A percentile compares a stretch with the other conserved stretches of the same genome.
These are phyloP conservation scores for Calocybe gambosa DNA, from an alignment of 1,284 basidiomycete genomes.

Conservation along the genomic window DNA sequence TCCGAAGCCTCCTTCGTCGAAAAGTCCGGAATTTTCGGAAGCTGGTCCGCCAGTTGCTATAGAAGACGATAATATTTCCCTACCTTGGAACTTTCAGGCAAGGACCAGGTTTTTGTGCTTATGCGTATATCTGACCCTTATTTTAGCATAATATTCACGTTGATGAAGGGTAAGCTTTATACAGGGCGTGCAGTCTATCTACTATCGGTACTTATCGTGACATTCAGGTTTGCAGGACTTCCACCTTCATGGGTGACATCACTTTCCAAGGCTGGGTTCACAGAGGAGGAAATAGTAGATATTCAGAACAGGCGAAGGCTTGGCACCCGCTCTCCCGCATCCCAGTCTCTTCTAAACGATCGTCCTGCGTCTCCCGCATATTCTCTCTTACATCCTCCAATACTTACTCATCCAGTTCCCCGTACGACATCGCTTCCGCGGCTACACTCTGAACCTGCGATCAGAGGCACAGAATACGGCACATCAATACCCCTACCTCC, in stretches of 20 bases:
- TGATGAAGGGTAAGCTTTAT: slow-evolving; percentile 55
- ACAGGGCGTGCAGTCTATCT: background rate
- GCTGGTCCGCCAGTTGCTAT: slow-evolving; percentile 27
- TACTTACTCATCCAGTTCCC: slow-evolving; percentile 32
- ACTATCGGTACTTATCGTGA: slow-evolving; percentile 4
- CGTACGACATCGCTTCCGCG: slow-evolving; percentile 39
- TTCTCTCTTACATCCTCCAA: slow-evolving; percentile 20
- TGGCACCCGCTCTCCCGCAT: slow-evolving; percentile 29
- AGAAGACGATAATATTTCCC: slow-evolving; percentile 58
- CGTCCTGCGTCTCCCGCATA: slow-evolving; percentile 30
- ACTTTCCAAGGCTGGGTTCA: slow-evolving; percentile 53
- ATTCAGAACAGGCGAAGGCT: slow-evolving; percentile 49
- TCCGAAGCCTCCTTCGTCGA: slow-evolving; percentile 25
- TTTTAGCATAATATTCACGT: slow-evolving; percentile 71
- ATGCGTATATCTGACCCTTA: slow-evolving; percentile 9
- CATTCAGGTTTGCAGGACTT: slow-evolving; percentile 52
- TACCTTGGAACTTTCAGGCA: slow-evolving; percentile 73
- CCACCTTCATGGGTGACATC: slow-evolving; percentile 68
- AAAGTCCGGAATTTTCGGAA: slow-evolving; percentile 17
- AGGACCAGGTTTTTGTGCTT: slow-evolving; percentile 18
- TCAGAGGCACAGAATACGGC: slow-evolving; percentile 16
- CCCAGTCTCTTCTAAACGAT: slow-evolving; percentile 25
- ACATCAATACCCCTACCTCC: slow-evolving; percentile 14
- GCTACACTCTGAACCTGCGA: slow-evolving; percentile 27
- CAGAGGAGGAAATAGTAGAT: slow-evolving; percentile 59